Percentiles rank a stretch among this genome's conserved stretches.
These are phyloP conservation scores for Cercophora sp. DNA, from an alignment of 495 filamentous ascomycete species.

Conservation along the genomic window DNA sequence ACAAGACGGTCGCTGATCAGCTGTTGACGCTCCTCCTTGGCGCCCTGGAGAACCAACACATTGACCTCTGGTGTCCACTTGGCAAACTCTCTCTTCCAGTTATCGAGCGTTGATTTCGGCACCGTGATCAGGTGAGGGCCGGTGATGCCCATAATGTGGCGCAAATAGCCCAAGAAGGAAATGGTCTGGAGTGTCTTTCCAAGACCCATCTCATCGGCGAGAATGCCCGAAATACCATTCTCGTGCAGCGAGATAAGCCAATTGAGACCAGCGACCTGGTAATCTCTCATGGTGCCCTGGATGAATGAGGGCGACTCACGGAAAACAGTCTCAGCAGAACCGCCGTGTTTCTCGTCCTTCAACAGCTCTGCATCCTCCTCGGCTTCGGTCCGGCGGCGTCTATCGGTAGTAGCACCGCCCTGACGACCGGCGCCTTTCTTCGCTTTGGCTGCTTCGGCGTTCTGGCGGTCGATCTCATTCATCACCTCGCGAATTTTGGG, in stretches of 20 bases:
- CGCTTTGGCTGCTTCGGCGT: constrained; percentile 66
- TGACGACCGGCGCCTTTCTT: constrained; percentile 72
- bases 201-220: constrained; percentile 96
- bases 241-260: constrained; percentile 99
- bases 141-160: constrained; percentile 78
- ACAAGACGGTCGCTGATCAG: constrained; percentile 88
- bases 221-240: constrained; percentile 96
- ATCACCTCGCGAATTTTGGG: constrained; percentile 88
- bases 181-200: constrained; percentile 92
- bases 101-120: constrained; percentile 96
- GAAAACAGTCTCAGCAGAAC: constrained; percentile 82
- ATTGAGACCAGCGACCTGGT: constrained; percentile 90
- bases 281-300: constrained; percentile 89
- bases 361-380: constrained; percentile 97
- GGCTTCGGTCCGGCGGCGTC: constrained; percentile 86
- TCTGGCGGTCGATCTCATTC: constrained; percentile 86
- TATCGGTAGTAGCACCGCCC: constrained; percentile 77
- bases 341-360: constrained; percentile 83
- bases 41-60: constrained; percentile 89
- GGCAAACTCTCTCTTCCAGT: constrained; percentile 93
- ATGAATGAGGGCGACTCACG: constrained; percentile 88
- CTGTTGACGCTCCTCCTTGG: constrained; percentile 85
- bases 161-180: constrained; percentile 87
- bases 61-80: constrained; percentile 95
- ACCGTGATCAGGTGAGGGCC: constrained; percentile 94